Evolutionary conservation across 331 rosid species (phyloP), one percentile per base, ranked within the genome.

Genomic region (Dryas integrifolia): DNA sequence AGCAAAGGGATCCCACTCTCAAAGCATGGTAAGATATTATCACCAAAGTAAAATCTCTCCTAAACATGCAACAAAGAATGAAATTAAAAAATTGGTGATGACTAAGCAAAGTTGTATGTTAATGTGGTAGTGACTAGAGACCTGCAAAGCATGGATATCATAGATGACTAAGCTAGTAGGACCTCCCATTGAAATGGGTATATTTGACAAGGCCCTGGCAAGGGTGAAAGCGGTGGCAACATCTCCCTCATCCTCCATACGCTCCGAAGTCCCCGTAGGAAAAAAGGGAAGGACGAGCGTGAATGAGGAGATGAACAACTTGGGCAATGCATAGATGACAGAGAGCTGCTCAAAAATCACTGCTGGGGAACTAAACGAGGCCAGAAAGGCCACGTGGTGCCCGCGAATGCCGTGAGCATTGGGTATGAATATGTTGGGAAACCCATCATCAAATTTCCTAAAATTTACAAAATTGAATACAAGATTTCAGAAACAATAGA

Each of bases 211-310:
- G 59, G 94, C 85, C 85, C 98, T 88, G 53, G 98, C 98, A 75
- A 95, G 81, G 51, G 98, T 95, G 76, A 95, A 88, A 72, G 98
- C 98, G 0, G 98, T 95, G 61, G 98, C 98, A 7, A 95, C 84
- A 84, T 95, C 98, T 65, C 98, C 98, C 85, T 95, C 98, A 49
- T 95, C 98, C 83, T 95, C 98, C 98, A 95, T 95, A 3, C 98
- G 90, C 69, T 95, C 97, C 0, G 92, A 89, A 52, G 98, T 91
- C 63, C 98, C 97, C 0, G 98, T 95, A 4, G 98, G 97, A 72
- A 95, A 95, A 73, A 95, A 95, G 0, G 98, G 98, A 77, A 91
- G 97, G 74, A 95, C 98, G 38, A 95, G 92, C 26, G 97, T 84
- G 78, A 95, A 95, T 5, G 98, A 95, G 38, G 97, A 72, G 59